These are phyloP conservation scores for Marchantia polymorpha DNA, from an alignment of 225 moss, liverwort and hornwort species.

Conservation along the genomic window DNA sequence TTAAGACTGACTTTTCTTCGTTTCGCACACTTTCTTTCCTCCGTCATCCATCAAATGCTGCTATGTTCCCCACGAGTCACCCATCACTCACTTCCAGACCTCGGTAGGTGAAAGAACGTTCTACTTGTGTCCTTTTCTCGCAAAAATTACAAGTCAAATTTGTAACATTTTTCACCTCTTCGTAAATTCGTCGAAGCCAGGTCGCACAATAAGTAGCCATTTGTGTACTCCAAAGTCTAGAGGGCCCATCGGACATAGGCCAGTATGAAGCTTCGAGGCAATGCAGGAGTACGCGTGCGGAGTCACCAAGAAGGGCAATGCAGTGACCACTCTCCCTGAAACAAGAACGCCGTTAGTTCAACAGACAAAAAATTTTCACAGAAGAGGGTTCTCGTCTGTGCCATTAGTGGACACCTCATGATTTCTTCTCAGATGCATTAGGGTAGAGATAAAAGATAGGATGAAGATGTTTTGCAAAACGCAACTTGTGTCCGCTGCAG, in stretches of 20 bases:
- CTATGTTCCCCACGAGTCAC: too few relatives aligned
- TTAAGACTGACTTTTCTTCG: background rate
- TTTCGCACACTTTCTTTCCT: background rate
- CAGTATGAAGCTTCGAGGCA: constrained; percentile 67
- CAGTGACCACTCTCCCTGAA: constrained; percentile 85
- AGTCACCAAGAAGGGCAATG: constrained; percentile 86
- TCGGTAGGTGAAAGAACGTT: background rate
- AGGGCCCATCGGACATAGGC: constrained; percentile 38
- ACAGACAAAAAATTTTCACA: background rate
- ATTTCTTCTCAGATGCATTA: background rate
- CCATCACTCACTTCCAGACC: background rate
- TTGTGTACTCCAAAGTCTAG: constrained; percentile 38
- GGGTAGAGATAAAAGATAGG: background rate
- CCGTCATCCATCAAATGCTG: too few relatives aligned
- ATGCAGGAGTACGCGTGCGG: constrained; percentile 65
- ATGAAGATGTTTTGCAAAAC: background rate
- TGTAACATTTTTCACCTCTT: constrained; percentile 56
- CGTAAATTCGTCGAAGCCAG: constrained; percentile 91
- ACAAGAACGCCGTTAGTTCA: background rate
- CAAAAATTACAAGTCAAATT: background rate
- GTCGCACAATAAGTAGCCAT: constrained; percentile 66
- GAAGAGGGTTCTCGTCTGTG: background rate
- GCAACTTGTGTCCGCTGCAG: background rate
- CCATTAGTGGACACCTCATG: background rate
- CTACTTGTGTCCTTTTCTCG: background rate